These are phyloP conservation scores for Melampsora larici-populina DNA, from an alignment of 1,284 basidiomycete genomes.

Conservation along the genomic window DNA sequence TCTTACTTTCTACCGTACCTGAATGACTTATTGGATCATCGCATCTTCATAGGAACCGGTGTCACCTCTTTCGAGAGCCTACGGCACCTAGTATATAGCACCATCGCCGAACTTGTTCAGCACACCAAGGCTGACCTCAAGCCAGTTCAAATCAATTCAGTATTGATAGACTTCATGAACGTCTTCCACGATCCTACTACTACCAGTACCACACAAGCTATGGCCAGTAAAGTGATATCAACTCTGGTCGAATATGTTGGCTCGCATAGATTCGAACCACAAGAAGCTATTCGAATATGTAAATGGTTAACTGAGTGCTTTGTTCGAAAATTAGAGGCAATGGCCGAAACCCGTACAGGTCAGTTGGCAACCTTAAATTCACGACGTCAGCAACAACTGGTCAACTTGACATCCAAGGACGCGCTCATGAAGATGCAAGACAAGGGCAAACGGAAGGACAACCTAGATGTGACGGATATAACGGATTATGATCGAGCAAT, in stretches of 20 bases:
- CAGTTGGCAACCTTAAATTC: constrained; percentile 47
- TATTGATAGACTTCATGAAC: constrained; percentile 80
- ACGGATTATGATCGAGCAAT: constrained; percentile 32
- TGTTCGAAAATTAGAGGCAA: constrained; percentile 78
- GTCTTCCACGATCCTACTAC: constrained; percentile 86
- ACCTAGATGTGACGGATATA: constrained; percentile 46
- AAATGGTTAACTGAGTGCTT: constrained; percentile 73
- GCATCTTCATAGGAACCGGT: constrained; percentile 81
- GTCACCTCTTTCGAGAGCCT: constrained; percentile 75
- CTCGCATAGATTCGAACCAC: constrained; percentile 58
- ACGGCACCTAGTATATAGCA: constrained; percentile 77
- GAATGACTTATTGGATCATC: constrained; percentile 86
- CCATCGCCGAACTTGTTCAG: constrained; percentile 89
- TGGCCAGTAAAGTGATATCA: constrained; percentile 90
- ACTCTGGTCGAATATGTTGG: constrained; percentile 81
- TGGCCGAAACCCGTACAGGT: constrained; percentile 57
- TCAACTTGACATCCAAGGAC: background rate
- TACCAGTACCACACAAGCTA: constrained; percentile 75
- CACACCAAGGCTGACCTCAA: constrained; percentile 82
- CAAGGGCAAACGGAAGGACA: constrained; percentile 59
- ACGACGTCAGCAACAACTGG: constrained; percentile 36
- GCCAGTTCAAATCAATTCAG: constrained; percentile 70
- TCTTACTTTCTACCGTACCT: constrained; percentile 77
- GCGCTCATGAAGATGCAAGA: constrained; percentile 47
- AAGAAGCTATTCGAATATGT: constrained; percentile 39